Percentiles rank a stretch among this genome's conserved stretches.
Evolutionary conservation across 192 early-diverging fungal species (phyloP).

Genomic region (Coemansia sp.): DNA sequence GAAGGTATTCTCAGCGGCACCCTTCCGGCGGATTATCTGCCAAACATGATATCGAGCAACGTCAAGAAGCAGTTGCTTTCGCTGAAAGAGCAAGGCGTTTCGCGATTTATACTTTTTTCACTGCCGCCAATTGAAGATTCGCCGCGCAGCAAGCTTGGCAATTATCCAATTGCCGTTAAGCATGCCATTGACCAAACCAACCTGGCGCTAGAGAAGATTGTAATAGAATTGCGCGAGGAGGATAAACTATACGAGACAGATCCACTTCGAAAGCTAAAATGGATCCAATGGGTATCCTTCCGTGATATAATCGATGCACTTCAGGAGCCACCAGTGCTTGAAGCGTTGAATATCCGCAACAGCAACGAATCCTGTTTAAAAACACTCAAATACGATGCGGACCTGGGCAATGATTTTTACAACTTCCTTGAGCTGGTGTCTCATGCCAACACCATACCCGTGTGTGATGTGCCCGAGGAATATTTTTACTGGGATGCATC

Average conservation of each 20-base stretch:
- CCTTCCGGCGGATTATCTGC: slow-evolving; percentile 43
- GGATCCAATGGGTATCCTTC: slow-evolving; percentile 52
- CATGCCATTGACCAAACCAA: slow-evolving; percentile 34
- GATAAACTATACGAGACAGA: slow-evolving; percentile 41
- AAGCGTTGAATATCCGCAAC: slow-evolving; percentile 42
- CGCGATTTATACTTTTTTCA: slow-evolving; percentile 46
- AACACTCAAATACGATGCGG: slow-evolving; percentile 47
- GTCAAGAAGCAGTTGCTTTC: slow-evolving; percentile 41
- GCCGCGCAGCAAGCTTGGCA: slow-evolving; percentile 51
- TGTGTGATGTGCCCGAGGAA: slow-evolving; percentile 51
- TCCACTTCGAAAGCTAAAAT: slow-evolving; percentile 27
- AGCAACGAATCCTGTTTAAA: slow-evolving; percentile 38
- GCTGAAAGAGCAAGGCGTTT: slow-evolving; percentile 43
- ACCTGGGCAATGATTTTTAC: slow-evolving; percentile 54
- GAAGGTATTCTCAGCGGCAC: slow-evolving; percentile 41
- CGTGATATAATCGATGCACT: slow-evolving; percentile 41
- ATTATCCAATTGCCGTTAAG: slow-evolving; percentile 44
- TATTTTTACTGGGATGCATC: slow-evolving; percentile 54
- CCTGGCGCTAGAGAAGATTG: slow-evolving; percentile 37
- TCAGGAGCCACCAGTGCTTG: slow-evolving; percentile 30
- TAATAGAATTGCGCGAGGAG: slow-evolving; percentile 41
- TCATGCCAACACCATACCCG: slow-evolving; percentile 49
- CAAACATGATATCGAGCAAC: slow-evolving; percentile 38
- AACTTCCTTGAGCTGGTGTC: slow-evolving; percentile 54
- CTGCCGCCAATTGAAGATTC: slow-evolving; percentile 52